Evolutionary conservation across 345 rosid species (phyloP).

Genomic region (Dipteronia dyeriana): DNA sequence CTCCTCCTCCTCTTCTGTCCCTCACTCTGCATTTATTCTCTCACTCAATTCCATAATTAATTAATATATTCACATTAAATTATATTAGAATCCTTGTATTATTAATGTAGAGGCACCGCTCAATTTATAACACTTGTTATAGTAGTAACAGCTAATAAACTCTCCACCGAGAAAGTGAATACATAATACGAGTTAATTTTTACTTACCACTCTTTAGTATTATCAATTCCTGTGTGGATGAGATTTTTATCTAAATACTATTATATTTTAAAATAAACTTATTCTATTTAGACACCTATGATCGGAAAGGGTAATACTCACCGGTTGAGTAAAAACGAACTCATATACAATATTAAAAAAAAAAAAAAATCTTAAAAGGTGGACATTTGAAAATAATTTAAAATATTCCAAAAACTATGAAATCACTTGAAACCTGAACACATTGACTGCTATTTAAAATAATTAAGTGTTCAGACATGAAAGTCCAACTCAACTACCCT

Average conservation of each 20-base stretch:
- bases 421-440: background rate
- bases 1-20: background rate
- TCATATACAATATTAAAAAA: too few species aligned
- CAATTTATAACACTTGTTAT: background rate
- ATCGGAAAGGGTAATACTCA: too few species aligned
- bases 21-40: background rate
- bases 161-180: too few species aligned
- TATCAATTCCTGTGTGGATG: too few species aligned
- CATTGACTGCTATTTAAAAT: background rate
- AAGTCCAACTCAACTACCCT: background rate
- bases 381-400: background rate
- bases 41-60: constrained; percentile 1
- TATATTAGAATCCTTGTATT: background rate
- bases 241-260: too few species aligned
- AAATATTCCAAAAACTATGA: background rate
- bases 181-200: background rate
- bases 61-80: background rate
- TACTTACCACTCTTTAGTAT: too few species aligned
- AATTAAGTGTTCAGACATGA: background rate
- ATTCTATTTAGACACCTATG: too few species aligned
- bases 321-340: too few species aligned
- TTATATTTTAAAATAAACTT: too few species aligned
- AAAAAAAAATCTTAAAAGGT: too few species aligned
- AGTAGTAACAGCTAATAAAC: background rate
- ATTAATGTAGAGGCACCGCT: constrained; percentile 32